Evolutionary conservation across 2,329 filamentous ascomycete species (phyloP).

Genomic region (Aureobasidium sp.): DNA sequence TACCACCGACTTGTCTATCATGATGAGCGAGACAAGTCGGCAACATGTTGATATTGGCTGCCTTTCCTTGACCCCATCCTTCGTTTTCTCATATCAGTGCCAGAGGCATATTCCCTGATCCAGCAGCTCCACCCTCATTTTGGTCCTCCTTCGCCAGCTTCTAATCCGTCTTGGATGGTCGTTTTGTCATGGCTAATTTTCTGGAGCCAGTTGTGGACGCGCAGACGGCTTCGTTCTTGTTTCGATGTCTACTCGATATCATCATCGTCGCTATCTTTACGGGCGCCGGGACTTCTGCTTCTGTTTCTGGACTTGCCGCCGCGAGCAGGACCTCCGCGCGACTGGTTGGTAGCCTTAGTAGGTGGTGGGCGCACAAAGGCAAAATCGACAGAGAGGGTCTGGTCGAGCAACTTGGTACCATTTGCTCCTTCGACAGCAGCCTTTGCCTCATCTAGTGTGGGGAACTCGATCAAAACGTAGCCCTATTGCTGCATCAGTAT

Average conservation of each 20-base stretch:
- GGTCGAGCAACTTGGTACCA: slow-evolving; percentile 69
- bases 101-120: background rate
- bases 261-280: slow-evolving; percentile 25
- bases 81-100: background rate
- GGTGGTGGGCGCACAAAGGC: slow-evolving; percentile 77
- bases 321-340: slow-evolving; percentile 25
- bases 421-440: slow-evolving; percentile 79
- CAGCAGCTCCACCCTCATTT: background rate
- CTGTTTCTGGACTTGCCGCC: slow-evolving; percentile 29
- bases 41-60: background rate
- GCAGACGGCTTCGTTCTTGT: background rate
- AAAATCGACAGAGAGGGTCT: slow-evolving; percentile 75
- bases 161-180: background rate
- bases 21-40: slow-evolving; percentile 2
- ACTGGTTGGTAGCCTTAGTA: slow-evolving; percentile 40
- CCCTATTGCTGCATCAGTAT: slow-evolving; percentile 47
- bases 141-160: background rate
- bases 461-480: slow-evolving; percentile 79
- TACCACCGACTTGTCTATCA: slow-evolving; percentile 9
- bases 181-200: background rate
- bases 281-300: slow-evolving; percentile 39
- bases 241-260: slow-evolving; percentile 20
- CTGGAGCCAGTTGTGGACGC: background rate
- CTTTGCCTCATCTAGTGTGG: slow-evolving; percentile 69
- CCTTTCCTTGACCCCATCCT: background rate